These are phyloP conservation scores for Ascochyta viciae-villosae DNA, from an alignment of 2,329 filamentous ascomycete species.

Conservation along the genomic window DNA sequence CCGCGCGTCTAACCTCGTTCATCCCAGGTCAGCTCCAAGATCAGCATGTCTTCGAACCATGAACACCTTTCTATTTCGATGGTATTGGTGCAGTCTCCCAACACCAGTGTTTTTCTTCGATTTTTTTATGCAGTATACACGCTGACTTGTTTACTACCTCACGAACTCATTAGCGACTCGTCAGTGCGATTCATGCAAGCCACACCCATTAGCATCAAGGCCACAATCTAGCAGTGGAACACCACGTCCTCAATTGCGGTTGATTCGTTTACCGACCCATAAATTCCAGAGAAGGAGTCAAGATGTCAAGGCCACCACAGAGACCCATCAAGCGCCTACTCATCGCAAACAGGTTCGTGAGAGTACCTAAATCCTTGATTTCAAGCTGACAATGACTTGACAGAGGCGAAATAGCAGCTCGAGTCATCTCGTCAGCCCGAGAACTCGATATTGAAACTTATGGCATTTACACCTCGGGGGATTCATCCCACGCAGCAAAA, in stretches of 20 bases:
- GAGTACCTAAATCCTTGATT: background rate
- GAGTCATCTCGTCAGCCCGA: slow-evolving; percentile 66
- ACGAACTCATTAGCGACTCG: background rate
- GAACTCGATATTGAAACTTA: slow-evolving; percentile 65
- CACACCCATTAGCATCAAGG: too few species aligned
- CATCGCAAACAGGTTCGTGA: slow-evolving; percentile 59
- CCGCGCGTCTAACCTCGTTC: slow-evolving; percentile 28
- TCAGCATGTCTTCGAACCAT: background rate
- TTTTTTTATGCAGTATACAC: background rate
- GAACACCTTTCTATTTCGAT: background rate
- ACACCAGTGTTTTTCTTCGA: background rate
- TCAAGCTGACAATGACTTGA: background rate
- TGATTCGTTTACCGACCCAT: background rate
- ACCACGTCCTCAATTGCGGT: background rate
- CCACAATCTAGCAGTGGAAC: background rate
- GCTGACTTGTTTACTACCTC: background rate
- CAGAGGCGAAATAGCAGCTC: slow-evolving; percentile 69
- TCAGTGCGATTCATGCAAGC: background rate
- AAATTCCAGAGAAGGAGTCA: background rate
- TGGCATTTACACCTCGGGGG: slow-evolving; percentile 62
- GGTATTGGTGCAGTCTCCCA: too few species aligned
- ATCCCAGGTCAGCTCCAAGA: background rate
- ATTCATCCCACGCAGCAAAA: slow-evolving; percentile 61
- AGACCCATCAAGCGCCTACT: slow-evolving; percentile 59
- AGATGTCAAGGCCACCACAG: slow-evolving; percentile 34